Percentiles rank a stretch among this genome's conserved stretches.
Evolutionary conservation across 2,329 filamentous ascomycete genomes (phyloP).

Genomic region (Fusarium sp.): DNA sequence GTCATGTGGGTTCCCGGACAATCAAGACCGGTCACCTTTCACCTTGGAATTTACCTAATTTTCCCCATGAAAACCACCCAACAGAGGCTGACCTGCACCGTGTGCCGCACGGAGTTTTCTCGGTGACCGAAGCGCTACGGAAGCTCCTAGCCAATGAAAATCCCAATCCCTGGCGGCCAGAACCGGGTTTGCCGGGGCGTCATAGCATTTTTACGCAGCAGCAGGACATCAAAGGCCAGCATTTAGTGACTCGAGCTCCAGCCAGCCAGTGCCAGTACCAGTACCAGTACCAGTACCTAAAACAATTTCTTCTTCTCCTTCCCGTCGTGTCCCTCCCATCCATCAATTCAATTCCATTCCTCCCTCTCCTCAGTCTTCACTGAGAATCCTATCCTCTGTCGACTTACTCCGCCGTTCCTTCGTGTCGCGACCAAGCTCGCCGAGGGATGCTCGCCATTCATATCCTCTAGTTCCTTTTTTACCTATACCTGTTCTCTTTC

Average conservation of each 20-base stretch:
- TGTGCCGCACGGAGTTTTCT: slow-evolving; percentile 36
- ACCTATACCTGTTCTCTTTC: slow-evolving; percentile 29
- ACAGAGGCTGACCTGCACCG: slow-evolving; percentile 37
- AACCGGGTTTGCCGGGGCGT: slow-evolving; percentile 47
- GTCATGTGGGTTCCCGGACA: slow-evolving; percentile 28
- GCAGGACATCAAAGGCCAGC: slow-evolving; percentile 44
- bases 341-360: slow-evolving; percentile 28
- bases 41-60: slow-evolving; percentile 9
- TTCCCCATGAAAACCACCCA: slow-evolving; percentile 8
- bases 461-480: slow-evolving; percentile 34
- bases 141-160: slow-evolving; percentile 34
- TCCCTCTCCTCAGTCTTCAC: slow-evolving; percentile 33
- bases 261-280: slow-evolving; percentile 10
- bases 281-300: slow-evolving; percentile 11
- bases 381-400: slow-evolving; percentile 37
- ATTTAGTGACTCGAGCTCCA: slow-evolving; percentile 36
- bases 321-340: slow-evolving; percentile 23
- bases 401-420: slow-evolving; percentile 65
- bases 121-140: slow-evolving; percentile 33
- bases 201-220: slow-evolving; percentile 44
- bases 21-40: slow-evolving; percentile 31
- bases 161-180: slow-evolving; percentile 34
- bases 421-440: slow-evolving; percentile 46
- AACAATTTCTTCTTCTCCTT: slow-evolving; percentile 43
- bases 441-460: slow-evolving; percentile 48